Percentiles rank a stretch among this genome's conserved stretches.
phyloP scores from a whole-genome alignment of 2,329 filamentous ascomycete species.

The Dothistroma septosporum region DNA sequence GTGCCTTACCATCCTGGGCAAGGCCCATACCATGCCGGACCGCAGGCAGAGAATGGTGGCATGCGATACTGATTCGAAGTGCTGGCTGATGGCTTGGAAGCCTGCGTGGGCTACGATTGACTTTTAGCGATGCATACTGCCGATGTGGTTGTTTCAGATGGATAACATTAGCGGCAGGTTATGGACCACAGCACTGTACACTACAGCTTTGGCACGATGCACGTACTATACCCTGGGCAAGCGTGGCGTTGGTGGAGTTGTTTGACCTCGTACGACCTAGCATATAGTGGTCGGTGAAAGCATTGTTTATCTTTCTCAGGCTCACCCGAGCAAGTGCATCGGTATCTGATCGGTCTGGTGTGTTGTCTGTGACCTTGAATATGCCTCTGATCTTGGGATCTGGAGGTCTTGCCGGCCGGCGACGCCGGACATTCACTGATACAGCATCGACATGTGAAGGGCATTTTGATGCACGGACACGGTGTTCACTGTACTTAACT shows the following conservation, averaged over 20 bases:
- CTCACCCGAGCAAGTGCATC: background rate
- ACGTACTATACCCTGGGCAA: background rate
- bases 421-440: background rate
- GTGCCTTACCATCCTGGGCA: slow-evolving; percentile 1
- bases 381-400: no score
- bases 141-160: background rate
- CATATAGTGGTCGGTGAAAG: background rate
- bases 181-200: background rate
- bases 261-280: background rate
- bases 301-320: background rate
- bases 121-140: background rate
- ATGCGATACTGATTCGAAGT: background rate
- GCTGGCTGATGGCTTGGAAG: background rate
- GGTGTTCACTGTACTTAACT: background rate
- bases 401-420: no score
- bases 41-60: slow-evolving; percentile 2
- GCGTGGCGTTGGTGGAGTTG: slow-evolving; percentile 2
- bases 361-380: no score
- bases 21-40: background rate
- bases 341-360: no score
- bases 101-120: background rate
- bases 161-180: background rate
- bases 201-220: background rate
- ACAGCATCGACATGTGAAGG: background rate
- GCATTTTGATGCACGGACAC: background rate